phyloP scores from a whole-genome alignment of 2,329 filamentous ascomycete genomes.

The Aspergillus vadensis region DNA sequence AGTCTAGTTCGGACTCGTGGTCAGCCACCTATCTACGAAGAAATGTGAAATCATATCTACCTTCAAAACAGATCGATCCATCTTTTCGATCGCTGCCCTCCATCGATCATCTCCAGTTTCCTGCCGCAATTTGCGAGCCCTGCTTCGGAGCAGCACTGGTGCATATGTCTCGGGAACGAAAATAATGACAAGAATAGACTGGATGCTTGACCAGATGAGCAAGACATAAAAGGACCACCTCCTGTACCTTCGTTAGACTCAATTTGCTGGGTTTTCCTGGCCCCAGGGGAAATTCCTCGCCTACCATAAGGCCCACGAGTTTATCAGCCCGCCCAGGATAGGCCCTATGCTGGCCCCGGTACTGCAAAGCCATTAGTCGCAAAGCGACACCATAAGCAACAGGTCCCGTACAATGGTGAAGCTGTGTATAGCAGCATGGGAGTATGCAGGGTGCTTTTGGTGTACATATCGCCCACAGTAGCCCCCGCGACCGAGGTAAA shows the following conservation, averaged over 20 bases:
- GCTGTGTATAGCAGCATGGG: conserved; percentile 19
- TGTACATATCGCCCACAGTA: conserved; percentile 21
- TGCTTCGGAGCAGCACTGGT: conserved; percentile 47
- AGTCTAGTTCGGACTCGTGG: not conserved
- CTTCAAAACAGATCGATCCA: conserved; percentile 60
- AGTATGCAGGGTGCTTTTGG: conserved; percentile 12
- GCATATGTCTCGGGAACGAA: conserved; percentile 84
- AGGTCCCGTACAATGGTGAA: conserved; percentile 12
- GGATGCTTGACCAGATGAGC: conserved; percentile 70
- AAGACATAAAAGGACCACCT: conserved; percentile 80
- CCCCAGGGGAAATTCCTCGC: not conserved
- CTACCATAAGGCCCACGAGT: conserved; percentile 11
- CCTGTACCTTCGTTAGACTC: conserved; percentile 33
- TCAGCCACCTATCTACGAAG: not conserved
- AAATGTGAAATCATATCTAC: not conserved
- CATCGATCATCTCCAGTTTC: conserved; percentile 73
- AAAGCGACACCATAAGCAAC: not conserved
- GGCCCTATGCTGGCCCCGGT: conserved; percentile 16
- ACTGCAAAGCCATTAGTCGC: not conserved
- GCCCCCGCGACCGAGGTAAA: conserved; percentile 69
- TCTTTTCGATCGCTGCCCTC: conserved; percentile 71
- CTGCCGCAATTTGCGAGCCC: conserved; percentile 67
- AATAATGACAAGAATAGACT: conserved; percentile 64
- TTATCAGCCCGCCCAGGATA: conserved; percentile 18
- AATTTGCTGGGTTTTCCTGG: not conserved